Percentiles rank a stretch among this genome's conserved stretches.
Conservation (phyloP, 306 rosid species). For the Quercus berberidifolia region DNA sequence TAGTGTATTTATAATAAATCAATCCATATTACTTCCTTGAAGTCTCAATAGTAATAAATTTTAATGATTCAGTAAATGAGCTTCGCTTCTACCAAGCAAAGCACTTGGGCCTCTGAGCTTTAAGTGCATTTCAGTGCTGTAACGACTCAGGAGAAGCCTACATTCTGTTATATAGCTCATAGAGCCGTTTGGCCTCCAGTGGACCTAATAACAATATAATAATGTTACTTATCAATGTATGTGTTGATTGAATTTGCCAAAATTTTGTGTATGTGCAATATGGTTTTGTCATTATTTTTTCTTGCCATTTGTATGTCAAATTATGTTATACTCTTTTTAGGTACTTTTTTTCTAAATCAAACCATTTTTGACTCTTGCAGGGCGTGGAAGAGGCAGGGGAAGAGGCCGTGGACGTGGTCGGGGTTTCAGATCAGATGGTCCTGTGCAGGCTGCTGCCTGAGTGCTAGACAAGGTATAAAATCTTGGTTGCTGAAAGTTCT, state of each 20-base stretch:
- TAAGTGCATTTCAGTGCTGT: too few relatives aligned
- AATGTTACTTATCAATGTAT: not conserved
- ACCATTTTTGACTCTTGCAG: not conserved
- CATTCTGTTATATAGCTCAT: too few relatives aligned
- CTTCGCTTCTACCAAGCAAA: too few relatives aligned
- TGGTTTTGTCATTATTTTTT: not conserved
- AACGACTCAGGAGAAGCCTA: too few relatives aligned
- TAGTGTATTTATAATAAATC: too few relatives aligned
- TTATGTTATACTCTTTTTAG: not conserved
- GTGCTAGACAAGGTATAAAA: constrained; percentile 2
- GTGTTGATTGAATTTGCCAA: not conserved
- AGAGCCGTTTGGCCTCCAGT: too few relatives aligned
- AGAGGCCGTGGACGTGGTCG: constrained; percentile 10
- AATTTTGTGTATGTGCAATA: not conserved
- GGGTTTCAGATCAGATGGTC: constrained; percentile 11
- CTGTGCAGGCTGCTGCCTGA: not conserved
- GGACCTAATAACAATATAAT: too few relatives aligned
- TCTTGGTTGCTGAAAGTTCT: constrained; percentile 1
- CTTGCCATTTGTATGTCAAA: not conserved
- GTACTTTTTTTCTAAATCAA: not conserved
- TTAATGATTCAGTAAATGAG: too few relatives aligned
- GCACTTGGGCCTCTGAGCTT: too few relatives aligned
- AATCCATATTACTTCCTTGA: too few relatives aligned
- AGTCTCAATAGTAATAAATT: too few relatives aligned
- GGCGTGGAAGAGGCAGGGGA: constrained; percentile 12